Evolutionary conservation across 2,329 filamentous ascomycete species (phyloP), one percentile per base, ranked within the genome.

Genomic region (Rhinocladiella similis): DNA sequence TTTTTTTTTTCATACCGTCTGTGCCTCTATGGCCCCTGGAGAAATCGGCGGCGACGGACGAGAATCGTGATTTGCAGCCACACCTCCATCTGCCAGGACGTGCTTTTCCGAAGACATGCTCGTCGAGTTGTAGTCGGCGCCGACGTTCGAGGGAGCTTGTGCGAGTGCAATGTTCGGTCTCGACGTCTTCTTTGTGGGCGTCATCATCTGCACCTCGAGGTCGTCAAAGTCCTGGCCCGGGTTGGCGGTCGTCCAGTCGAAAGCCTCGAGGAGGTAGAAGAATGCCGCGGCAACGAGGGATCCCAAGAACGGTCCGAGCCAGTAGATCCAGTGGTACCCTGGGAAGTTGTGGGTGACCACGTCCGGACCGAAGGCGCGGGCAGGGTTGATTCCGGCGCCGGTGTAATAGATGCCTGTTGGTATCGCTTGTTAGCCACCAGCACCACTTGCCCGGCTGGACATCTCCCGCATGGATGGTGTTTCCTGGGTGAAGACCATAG

Each of bases 281-380:
- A 81, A 79, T 5, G 67, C 73, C 3, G 75, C 74, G 0, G 79
- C 77, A 3, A 81, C 66, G 3, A 79, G 66, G 0, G 76, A 70
- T 0, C 77, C 77, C 1, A 78, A 67, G 5, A 73, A 52, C 1
- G 77, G 77, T 1, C 77, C 76, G 27, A 78, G 67, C 74, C 75
- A 79, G 65, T 79, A 79, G 54, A 79, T 79, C 76, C 76, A 79
- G 50, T 78, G 75, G 50, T 78, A 76, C 20, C 72, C 70, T 1
- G 73, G 70, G 65, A 79, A 79, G 12, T 66, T 69, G 35, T 73
- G 72, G 52, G 70, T 71, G 61, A 78, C 72, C 5, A 78, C 72
- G 46, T 74, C 71, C 0, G 77, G 76, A 3, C 76, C 77, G 5
- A 79, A 73, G 1, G 74, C 76, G 18, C 77, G 72, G 16, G 75